Percentiles rank a stretch among this genome's conserved stretches.
Evolutionary conservation across 345 rosid genomes (phyloP).

Genomic region (Firmiana major): DNA sequence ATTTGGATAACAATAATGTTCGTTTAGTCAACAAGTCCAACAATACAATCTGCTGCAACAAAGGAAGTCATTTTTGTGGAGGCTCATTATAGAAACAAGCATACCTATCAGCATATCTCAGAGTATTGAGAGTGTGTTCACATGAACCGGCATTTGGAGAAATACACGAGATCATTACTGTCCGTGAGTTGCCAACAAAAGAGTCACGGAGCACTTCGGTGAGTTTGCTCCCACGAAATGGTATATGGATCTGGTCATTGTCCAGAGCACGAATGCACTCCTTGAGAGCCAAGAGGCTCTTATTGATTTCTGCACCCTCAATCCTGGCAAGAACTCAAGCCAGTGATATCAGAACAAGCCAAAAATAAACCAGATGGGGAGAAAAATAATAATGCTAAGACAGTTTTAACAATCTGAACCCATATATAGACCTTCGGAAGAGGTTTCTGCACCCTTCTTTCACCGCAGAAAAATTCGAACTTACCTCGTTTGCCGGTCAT

Average conservation of each 20-base stretch:
- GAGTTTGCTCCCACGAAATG: conserved; percentile 69
- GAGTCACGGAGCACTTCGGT: conserved; percentile 98
- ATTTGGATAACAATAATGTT: conserved; percentile 16
- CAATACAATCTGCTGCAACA: neutral
- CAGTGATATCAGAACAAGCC: neutral
- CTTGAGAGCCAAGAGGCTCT: conserved; percentile 65
- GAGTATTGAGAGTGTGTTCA: conserved; percentile 88
- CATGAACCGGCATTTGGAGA: conserved; percentile 98
- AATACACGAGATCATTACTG: conserved; percentile 94
- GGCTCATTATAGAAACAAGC: conserved; percentile 19
- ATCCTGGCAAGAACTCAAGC: conserved; percentile 25
- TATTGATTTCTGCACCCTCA: conserved; percentile 9
- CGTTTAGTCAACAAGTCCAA: conserved; percentile 8
- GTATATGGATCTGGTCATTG: conserved; percentile 10
- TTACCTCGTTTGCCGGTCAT: conserved; percentile 97
- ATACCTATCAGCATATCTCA: conserved; percentile 96
- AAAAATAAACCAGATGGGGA: neutral
- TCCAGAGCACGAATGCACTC: conserved; percentile 90
- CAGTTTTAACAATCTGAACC: neutral
- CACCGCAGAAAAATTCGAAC: neutral
- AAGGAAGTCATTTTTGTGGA: neutral
- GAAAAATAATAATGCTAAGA: neutral
- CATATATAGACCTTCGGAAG: neutral
- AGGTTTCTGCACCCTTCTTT: neutral
- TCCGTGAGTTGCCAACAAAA: conserved; percentile 90